phyloP scores from a whole-genome alignment of 306 rosid species.

The Cercis canadensis region DNA sequence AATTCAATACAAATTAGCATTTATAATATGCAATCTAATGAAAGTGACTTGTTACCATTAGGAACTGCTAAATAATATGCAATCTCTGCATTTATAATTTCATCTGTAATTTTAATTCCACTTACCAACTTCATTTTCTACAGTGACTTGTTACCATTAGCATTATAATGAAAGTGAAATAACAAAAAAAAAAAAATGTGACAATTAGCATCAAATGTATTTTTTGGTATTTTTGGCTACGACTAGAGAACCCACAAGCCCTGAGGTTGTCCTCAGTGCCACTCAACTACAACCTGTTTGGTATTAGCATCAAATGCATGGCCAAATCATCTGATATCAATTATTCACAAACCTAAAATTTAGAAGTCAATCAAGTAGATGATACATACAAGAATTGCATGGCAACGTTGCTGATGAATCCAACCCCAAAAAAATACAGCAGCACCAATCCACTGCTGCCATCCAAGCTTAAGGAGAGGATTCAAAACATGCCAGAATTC shows the following conservation, averaged over 20 bases:
- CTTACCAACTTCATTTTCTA: not conserved
- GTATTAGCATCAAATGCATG: not conserved
- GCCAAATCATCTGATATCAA: conserved; percentile 18
- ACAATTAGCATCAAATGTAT: too few species aligned
- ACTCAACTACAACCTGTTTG: too few species aligned
- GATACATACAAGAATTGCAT: conserved; percentile 78
- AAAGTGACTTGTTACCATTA: not conserved
- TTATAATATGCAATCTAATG: too few species aligned
- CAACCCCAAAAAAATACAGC: conserved; percentile 83
- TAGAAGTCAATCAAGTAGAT: conserved; percentile 39
- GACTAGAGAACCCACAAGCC: too few species aligned
- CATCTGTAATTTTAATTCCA: not conserved
- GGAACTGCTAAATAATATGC: conserved; percentile 5
- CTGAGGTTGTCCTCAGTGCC: too few species aligned
- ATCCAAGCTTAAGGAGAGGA: conserved; percentile 73
- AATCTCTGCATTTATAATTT: not conserved
- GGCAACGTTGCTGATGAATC: conserved; percentile 80
- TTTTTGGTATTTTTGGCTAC: too few species aligned
- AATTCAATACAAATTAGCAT: too few species aligned
- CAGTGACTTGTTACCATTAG: conserved; percentile 14
- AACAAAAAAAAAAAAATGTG: conserved; percentile 7
- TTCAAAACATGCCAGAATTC: conserved; percentile 52
- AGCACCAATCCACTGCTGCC: conserved; percentile 80
- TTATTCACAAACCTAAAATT: conserved; percentile 18
- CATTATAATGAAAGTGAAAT: not conserved